phyloP scores from a whole-genome alignment of 352 stramenopile genomes.

The Globisporangium yorkense region DNA sequence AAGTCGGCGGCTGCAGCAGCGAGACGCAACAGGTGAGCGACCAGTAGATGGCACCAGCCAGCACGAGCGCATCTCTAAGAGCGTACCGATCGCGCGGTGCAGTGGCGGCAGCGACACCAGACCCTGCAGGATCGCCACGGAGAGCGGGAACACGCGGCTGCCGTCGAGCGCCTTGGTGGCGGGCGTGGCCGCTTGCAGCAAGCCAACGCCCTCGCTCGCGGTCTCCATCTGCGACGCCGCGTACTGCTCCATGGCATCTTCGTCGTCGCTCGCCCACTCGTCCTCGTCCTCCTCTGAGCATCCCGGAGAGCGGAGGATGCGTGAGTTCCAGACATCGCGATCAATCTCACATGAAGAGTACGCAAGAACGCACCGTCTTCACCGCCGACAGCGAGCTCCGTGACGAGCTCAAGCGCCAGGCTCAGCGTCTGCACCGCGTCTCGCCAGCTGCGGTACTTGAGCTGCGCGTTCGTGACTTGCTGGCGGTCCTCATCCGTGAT shows the following conservation, averaged over 20 bases:
- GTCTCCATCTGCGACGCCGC: slow-evolving; percentile 64
- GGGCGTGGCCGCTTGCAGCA: slow-evolving; percentile 13
- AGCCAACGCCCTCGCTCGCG: neutral
- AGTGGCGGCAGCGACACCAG: slow-evolving; percentile 68
- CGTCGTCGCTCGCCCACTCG: slow-evolving; percentile 83
- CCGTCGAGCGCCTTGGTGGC: slow-evolving; percentile 30
- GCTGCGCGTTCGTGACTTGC: slow-evolving; percentile 53
- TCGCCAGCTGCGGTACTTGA: slow-evolving; percentile 69
- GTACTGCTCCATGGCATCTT: slow-evolving; percentile 85
- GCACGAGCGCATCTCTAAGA: neutral
- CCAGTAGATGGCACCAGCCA: neutral
- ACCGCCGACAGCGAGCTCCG: slow-evolving; percentile 45
- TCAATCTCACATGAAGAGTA: neutral
- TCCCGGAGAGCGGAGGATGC: neutral
- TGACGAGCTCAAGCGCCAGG: slow-evolving; percentile 70
- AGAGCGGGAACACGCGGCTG: slow-evolving; percentile 47
- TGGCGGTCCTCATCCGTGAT: slow-evolving; percentile 55
- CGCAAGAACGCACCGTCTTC: slow-evolving; percentile 31
- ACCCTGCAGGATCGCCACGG: slow-evolving; percentile 67
- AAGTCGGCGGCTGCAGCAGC: slow-evolving; percentile 48
- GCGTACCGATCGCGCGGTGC: slow-evolving; percentile 39
- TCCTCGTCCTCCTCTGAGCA: slow-evolving; percentile 58
- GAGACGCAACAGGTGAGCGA: neutral
- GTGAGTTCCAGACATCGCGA: neutral
- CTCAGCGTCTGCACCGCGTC: slow-evolving; percentile 77